A percentile compares a stretch with the other conserved stretches of the same genome.
Evolutionary conservation across 495 filamentous ascomycete species (phyloP).

Genomic region (Filosporella fistucella): DNA sequence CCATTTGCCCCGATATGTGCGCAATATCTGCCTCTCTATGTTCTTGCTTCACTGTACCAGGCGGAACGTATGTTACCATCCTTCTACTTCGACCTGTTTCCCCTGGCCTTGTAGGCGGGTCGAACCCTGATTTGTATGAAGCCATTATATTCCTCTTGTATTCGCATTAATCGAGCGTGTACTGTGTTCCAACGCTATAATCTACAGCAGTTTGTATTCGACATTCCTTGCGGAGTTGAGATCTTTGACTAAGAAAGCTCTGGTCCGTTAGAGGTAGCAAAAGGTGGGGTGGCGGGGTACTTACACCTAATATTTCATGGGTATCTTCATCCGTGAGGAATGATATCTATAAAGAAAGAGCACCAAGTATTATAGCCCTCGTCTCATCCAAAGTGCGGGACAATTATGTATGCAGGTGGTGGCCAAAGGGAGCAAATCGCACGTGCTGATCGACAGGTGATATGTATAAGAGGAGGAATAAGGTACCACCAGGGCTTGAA

Average conservation of each 20-base stretch:
- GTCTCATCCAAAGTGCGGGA: no score
- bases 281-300: background rate
- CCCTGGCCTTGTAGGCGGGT: constrained; percentile 21
- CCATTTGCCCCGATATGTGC: constrained; percentile 15
- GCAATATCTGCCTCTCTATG: constrained; percentile 16
- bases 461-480: no score
- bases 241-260: no score
- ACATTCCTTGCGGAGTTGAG: constrained; percentile 22
- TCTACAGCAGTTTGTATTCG: constrained; percentile 8
- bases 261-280: no score
- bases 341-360: constrained; percentile 15
- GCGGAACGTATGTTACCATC: constrained; percentile 14
- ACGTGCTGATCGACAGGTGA: no score
- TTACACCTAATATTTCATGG: constrained; percentile 13
- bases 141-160: constrained; percentile 23
- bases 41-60: constrained; percentile 7
- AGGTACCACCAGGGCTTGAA: no score
- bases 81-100: constrained; percentile 19
- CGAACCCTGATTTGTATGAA: constrained; percentile 26
- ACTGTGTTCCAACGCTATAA: constrained; percentile 18
- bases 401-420: no score
- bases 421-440: no score
- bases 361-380: no score
- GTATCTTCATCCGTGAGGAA: constrained; percentile 21
- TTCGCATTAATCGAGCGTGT: constrained; percentile 11